A percentile compares a stretch with the other conserved stretches of the same genome.
Conservation (phyloP, 345 rosid genomes). For the Eucalyptus pumila region DNA sequence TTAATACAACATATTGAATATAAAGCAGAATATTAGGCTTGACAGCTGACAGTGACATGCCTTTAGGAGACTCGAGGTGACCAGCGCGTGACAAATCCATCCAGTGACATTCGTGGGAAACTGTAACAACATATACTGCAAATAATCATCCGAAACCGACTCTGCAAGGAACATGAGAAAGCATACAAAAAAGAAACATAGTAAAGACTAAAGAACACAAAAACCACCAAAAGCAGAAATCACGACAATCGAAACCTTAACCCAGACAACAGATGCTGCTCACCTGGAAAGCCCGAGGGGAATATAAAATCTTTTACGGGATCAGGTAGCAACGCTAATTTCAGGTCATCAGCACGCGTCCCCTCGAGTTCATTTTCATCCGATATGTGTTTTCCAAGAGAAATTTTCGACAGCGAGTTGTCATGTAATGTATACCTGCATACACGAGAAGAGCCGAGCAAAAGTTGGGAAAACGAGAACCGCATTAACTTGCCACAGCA, state of each 20-base stretch:
- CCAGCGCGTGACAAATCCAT: conserved; percentile 91
- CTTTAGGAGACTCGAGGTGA: conserved; percentile 95
- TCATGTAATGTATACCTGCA: conserved; percentile 57
- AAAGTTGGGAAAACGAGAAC: not conserved
- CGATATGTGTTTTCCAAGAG: not conserved
- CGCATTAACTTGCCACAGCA: not conserved
- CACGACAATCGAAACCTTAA: not conserved
- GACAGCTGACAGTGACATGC: conserved; percentile 29
- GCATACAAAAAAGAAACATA: not conserved
- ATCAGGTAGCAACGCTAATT: conserved; percentile 52
- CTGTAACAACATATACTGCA: conserved; percentile 83
- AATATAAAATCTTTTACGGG: conserved; percentile 52
- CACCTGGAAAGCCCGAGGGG: conserved; percentile 90
- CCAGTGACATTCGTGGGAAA: conserved; percentile 92
- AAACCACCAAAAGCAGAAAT: not conserved
- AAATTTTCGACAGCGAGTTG: not conserved
- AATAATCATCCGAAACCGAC: conserved; percentile 90
- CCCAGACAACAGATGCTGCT: not conserved
- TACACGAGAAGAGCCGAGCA: not conserved
- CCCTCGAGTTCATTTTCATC: not conserved
- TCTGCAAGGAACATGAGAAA: conserved; percentile 24
- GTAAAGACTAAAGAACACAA: not conserved
- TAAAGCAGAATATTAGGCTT: not conserved
- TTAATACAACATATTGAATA: not conserved
- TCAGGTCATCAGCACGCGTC: not conserved